Conservation (phyloP, 805 yeast species). For the Saturnispora hagleri region DNA sequence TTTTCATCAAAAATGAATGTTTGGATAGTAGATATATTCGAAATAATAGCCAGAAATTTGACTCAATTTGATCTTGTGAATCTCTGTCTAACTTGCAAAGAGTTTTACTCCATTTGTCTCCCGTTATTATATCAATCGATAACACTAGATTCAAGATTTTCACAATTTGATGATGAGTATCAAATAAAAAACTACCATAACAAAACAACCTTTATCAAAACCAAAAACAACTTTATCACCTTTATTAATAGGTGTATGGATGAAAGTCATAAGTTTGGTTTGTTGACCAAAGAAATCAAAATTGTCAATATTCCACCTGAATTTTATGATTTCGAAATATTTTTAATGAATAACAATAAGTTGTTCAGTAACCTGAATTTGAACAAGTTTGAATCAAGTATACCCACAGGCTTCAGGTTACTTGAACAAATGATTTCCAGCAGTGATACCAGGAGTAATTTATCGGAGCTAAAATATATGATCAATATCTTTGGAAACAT, state of each 20-base stretch:
- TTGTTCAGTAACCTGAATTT: slow-evolving; percentile 3
- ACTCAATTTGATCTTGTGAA: slow-evolving; percentile 21
- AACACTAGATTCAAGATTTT: slow-evolving; percentile 18
- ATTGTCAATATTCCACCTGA: slow-evolving; percentile 20
- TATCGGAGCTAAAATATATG: slow-evolving; percentile 4
- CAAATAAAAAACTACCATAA: slow-evolving; percentile 10
- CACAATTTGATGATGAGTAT: slow-evolving; percentile 22
- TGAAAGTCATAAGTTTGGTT: neutral
- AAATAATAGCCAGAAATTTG: slow-evolving; percentile 12
- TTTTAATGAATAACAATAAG: neutral
- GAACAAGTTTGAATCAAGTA: slow-evolving; percentile 4
- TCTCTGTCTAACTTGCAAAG: slow-evolving; percentile 9
- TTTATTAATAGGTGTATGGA: slow-evolving; percentile 3
- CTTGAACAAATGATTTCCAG: slow-evolving; percentile 8
- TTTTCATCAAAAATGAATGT: neutral
- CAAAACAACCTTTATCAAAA: slow-evolving; percentile 9
- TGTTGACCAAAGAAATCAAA: slow-evolving; percentile 5
- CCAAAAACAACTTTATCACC: slow-evolving; percentile 4
- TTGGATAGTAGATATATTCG: slow-evolving; percentile 18
- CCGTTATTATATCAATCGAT: slow-evolving; percentile 15
- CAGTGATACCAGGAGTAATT: slow-evolving; percentile 3
- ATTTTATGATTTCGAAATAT: slow-evolving; percentile 22
- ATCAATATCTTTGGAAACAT: slow-evolving; percentile 4
- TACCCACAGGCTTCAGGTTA: slow-evolving; percentile 12
- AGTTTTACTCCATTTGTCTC: slow-evolving; percentile 8